These are phyloP conservation scores for Scheffersomyces coipomensis DNA, from an alignment of 805 yeast genomes.

Conservation along the genomic window DNA sequence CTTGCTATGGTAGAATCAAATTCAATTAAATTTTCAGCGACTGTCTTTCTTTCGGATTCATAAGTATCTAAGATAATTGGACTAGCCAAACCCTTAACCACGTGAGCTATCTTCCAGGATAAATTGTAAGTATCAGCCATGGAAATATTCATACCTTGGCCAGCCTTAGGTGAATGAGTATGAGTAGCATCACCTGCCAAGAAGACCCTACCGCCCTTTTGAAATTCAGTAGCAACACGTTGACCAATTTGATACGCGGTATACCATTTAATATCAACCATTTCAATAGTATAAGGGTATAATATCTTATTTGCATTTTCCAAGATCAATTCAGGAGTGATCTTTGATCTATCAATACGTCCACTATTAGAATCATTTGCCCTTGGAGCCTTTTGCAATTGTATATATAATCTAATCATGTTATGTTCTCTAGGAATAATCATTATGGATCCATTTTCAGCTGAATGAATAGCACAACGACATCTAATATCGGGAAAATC, in stretches of 20 bases:
- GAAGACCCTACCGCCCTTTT: conserved; percentile 55
- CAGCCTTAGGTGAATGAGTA: conserved; percentile 95
- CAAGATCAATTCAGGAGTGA: conserved; percentile 27
- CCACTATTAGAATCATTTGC: conserved; percentile 6
- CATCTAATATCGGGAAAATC: conserved; percentile 33
- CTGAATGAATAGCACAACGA: conserved; percentile 30
- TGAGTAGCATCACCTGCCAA: conserved; percentile 98
- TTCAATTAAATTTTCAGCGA: conserved; percentile 28
- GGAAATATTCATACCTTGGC: conserved; percentile 80
- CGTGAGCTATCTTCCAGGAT: conserved; percentile 30
- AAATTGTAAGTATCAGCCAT: conserved; percentile 23
- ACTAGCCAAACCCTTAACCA: conserved; percentile 21
- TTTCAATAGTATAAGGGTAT: conserved; percentile 20
- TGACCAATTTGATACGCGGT: conserved; percentile 34
- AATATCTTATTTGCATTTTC: conserved; percentile 12
- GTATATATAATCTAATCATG: conserved; percentile 28
- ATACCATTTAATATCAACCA: conserved; percentile 23
- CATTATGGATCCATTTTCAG: conserved; percentile 27
- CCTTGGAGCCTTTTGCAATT: conserved; percentile 13
- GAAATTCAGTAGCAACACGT: conserved; percentile 17
- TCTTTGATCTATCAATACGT: conserved; percentile 27
- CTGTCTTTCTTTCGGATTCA: conserved; percentile 24
- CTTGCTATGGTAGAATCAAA: conserved; percentile 26
- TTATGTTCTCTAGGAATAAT: conserved; percentile 32
- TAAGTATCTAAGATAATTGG: conserved; percentile 23